These are phyloP conservation scores for Calonectria hawksworthii DNA, from an alignment of 2,329 filamentous ascomycete species.

Conservation along the genomic window DNA sequence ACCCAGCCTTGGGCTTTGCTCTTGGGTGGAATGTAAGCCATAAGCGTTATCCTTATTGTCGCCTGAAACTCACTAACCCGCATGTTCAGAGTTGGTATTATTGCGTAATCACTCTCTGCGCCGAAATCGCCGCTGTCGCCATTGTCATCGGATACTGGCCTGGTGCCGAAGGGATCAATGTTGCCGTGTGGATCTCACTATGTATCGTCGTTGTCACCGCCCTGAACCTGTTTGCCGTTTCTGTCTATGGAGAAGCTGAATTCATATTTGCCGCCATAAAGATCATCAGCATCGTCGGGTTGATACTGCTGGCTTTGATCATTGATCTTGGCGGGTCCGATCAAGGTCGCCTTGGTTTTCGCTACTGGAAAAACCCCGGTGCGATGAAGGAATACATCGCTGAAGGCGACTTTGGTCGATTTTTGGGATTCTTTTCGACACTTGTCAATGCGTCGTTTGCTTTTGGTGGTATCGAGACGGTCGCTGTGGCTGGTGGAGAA, in stretches of 20 bases:
- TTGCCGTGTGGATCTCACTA: background rate
- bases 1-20: background rate
- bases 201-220: background rate
- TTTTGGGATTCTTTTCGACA: background rate
- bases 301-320: conserved; percentile 74
- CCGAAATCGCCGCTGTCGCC: background rate
- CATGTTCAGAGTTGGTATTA: background rate
- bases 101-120: background rate
- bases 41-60: too few species aligned
- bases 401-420: background rate
- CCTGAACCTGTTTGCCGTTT: background rate
- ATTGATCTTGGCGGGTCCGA: conserved; percentile 71
- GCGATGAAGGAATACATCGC: background rate
- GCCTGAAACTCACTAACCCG: too few species aligned
- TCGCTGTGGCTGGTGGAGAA: background rate
- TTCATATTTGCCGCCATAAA: background rate
- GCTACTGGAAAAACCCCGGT: background rate
- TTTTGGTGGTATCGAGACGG: background rate
- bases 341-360: background rate
- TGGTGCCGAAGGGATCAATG: background rate
- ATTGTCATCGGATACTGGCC: background rate
- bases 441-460: conserved; percentile 1
- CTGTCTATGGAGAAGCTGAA: background rate
- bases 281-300: conserved; percentile 54
- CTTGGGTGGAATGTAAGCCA: background rate